Evolutionary conservation across 2,329 filamentous ascomycete genomes (phyloP).

Genomic region (Phaeoacremonium minimum): DNA sequence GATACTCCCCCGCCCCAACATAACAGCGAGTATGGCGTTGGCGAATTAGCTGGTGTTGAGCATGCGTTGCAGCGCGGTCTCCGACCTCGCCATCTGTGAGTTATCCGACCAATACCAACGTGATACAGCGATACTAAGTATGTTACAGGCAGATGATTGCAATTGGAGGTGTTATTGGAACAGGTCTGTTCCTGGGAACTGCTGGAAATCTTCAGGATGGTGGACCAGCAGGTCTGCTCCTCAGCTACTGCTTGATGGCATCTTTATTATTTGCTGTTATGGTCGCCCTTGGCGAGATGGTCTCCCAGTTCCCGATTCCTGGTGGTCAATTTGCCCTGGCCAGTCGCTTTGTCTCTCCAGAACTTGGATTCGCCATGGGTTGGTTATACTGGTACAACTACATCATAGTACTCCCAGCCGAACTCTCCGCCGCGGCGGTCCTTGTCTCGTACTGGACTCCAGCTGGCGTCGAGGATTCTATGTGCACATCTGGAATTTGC

Average conservation of each 20-base stretch:
- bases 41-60: no score
- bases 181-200: constrained; percentile 13
- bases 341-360: constrained; percentile 11
- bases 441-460: constrained; percentile 12
- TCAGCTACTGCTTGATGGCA: constrained; percentile 8
- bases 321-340: constrained; percentile 13
- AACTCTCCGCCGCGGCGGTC: constrained; percentile 12
- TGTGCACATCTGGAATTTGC: constrained; percentile 10
- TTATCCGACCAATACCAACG: no score
- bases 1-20: no score
- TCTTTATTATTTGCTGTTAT: constrained; percentile 16
- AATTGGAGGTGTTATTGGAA: constrained; percentile 12
- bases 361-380: constrained; percentile 11
- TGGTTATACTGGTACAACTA: constrained; percentile 12
- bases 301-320: constrained; percentile 11
- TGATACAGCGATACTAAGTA: no score
- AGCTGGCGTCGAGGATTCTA: constrained; percentile 5
- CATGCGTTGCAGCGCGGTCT: no score
- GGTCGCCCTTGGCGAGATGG: constrained; percentile 9
- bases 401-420: constrained; percentile 10
- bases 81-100: no score
- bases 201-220: constrained; percentile 10
- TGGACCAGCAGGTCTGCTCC: constrained; percentile 10
- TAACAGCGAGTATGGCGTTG: no score
- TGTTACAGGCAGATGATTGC: constrained; percentile 13